These are phyloP conservation scores for Dactylellina sp. DNA, from an alignment of 2,329 filamentous ascomycete species.

Conservation along the genomic window DNA sequence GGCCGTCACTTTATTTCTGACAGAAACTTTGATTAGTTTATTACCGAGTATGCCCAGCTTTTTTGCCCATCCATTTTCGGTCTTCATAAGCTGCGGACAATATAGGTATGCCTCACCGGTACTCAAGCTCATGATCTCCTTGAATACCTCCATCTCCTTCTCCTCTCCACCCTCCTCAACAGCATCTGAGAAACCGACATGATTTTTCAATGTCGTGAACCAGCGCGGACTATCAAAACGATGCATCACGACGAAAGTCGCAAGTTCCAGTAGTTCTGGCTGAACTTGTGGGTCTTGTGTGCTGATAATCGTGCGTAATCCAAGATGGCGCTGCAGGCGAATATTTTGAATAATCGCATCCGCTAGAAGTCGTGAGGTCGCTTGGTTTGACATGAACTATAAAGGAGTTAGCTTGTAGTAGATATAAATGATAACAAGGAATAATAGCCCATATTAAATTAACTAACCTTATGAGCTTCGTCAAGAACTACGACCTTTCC, in stretches of 20 bases:
- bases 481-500: slow-evolving; percentile 74
- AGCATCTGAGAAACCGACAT: slow-evolving; percentile 58
- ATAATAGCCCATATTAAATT: too few species aligned
- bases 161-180: not conserved
- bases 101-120: slow-evolving; percentile 65
- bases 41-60: slow-evolving; percentile 4
- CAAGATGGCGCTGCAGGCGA: slow-evolving; percentile 77
- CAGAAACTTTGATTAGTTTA: slow-evolving; percentile 15
- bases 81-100: slow-evolving; percentile 20
- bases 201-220: slow-evolving; percentile 65
- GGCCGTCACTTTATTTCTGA: slow-evolving; percentile 27
- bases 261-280: slow-evolving; percentile 76
- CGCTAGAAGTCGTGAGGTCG: slow-evolving; percentile 71
- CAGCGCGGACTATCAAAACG: slow-evolving; percentile 76
- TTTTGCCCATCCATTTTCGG: not conserved
- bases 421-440: too few species aligned
- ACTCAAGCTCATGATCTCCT: slow-evolving; percentile 66
- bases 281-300: slow-evolving; percentile 83
- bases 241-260: slow-evolving; percentile 77
- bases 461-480: slow-evolving; percentile 75
- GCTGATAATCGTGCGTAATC: slow-evolving; percentile 75
- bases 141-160: slow-evolving; percentile 62
- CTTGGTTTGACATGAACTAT: slow-evolving; percentile 61
- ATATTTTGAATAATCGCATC: slow-evolving; percentile 73
- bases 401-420: too few species aligned